These are phyloP conservation scores for Lablab purpureus DNA, from an alignment of 306 rosid species.

Conservation along the genomic window DNA sequence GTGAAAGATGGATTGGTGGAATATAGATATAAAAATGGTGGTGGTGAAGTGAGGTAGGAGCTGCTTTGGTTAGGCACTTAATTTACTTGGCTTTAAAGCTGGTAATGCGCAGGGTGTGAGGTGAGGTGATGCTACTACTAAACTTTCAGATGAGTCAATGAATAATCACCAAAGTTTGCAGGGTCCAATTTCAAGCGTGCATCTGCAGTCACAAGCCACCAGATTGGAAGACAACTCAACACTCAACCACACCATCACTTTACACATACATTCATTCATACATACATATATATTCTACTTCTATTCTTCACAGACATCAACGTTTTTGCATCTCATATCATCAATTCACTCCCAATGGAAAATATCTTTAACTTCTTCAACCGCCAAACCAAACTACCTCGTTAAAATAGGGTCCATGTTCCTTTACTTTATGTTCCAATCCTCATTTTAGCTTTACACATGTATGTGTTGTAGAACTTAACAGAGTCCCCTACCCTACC, in stretches of 20 bases:
- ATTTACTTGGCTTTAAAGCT: constrained; percentile 73
- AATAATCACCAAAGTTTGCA: constrained; percentile 13
- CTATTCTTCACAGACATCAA: too few relatives aligned
- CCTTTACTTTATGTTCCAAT: neutral
- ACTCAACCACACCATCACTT: constrained; percentile 17
- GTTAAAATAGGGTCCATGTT: constrained; percentile 39
- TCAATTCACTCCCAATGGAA: neutral
- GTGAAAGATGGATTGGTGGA: constrained; percentile 20
- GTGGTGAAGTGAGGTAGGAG: constrained; percentile 36
- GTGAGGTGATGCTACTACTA: constrained; percentile 10
- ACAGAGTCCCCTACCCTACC: neutral
- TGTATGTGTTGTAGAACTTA: neutral
- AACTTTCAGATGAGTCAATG: neutral
- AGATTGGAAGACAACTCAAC: neutral
- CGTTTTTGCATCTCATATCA: too few relatives aligned
- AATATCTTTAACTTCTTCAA: constrained; percentile 36
- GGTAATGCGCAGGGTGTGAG: constrained; percentile 47
- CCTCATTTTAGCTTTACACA: neutral
- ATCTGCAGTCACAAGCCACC: constrained; percentile 44
- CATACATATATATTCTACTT: too few relatives aligned
- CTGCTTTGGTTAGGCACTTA: constrained; percentile 45
- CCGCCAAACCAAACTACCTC: constrained; percentile 48
- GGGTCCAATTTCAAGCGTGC: constrained; percentile 47
- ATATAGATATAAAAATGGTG: neutral
- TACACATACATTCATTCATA: too few relatives aligned